Conservation (phyloP, 2,329 filamentous ascomycete species). For the Calonectria henricotiae region DNA sequence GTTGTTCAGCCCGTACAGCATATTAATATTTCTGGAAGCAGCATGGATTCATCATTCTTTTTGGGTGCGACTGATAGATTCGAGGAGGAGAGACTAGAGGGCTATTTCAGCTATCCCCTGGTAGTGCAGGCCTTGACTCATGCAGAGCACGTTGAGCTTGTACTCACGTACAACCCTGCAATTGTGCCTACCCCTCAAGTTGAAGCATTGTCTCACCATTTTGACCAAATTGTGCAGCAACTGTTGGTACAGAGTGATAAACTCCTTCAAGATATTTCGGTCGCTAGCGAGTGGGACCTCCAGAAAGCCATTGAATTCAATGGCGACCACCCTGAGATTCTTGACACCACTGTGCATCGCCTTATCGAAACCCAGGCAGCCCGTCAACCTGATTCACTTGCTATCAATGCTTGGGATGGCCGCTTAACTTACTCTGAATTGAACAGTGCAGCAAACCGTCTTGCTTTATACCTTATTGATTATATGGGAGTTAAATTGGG, state of each 20-base stretch:
- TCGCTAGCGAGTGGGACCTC: background rate
- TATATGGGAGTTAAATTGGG: background rate
- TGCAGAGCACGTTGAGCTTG: slow-evolving; percentile 6
- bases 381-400: background rate
- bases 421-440: slow-evolving; percentile 3
- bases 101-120: slow-evolving; percentile 23
- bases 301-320: background rate
- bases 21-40: slow-evolving; percentile 36
- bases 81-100: slow-evolving; percentile 15
- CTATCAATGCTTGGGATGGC: slow-evolving; percentile 6
- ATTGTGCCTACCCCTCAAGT: background rate
- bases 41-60: background rate
- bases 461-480: background rate
- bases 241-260: background rate
- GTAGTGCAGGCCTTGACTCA: slow-evolving; percentile 8
- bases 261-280: background rate
- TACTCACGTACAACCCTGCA: slow-evolving; percentile 3
- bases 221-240: background rate
- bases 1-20: slow-evolving; percentile 48
- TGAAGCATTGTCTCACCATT: background rate
- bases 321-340: background rate
- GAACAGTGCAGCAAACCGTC: background rate
- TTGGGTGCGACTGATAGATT: slow-evolving; percentile 1
- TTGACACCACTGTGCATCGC: background rate
- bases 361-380: background rate